Evolutionary conservation across 2,329 filamentous ascomycete species (phyloP).

Genomic region (Coniella lustricola): DNA sequence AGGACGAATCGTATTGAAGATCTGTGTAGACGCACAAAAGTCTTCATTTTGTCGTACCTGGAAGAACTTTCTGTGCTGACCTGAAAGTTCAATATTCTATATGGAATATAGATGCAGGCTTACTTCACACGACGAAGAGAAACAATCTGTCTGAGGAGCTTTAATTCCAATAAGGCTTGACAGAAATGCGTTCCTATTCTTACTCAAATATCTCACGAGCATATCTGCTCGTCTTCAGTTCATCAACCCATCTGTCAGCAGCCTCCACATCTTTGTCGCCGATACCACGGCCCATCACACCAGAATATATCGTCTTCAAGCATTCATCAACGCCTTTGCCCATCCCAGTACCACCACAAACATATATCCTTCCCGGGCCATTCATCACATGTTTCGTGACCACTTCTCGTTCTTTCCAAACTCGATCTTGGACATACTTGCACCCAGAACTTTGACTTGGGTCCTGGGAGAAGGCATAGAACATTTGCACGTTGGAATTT

Average conservation of each 20-base stretch:
- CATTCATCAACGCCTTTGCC: not conserved
- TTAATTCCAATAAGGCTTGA: too few species aligned
- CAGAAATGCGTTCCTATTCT: not conserved
- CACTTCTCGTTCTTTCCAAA: not conserved
- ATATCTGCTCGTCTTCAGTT: not conserved
- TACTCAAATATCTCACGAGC: not conserved
- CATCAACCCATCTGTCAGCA: not conserved
- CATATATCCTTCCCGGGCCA: not conserved
- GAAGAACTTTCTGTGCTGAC: too few species aligned
- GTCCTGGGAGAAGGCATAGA: not conserved
- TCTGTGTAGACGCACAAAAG: too few species aligned
- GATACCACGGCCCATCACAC: too few species aligned
- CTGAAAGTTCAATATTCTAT: too few species aligned
- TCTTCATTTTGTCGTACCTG: too few species aligned
- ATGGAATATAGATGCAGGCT: too few species aligned
- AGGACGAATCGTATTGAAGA: too few species aligned
- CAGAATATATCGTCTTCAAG: not conserved
- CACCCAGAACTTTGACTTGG: not conserved
- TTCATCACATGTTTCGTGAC: not conserved
- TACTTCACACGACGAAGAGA: too few species aligned
- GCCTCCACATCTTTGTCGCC: not conserved
- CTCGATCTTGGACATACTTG: not conserved
- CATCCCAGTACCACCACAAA: not conserved
- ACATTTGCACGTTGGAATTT: constrained; percentile 23
- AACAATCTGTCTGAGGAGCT: too few species aligned